Conservation (phyloP, 2,329 filamentous ascomycete species). For the Colletotrichum kahawae region DNA sequence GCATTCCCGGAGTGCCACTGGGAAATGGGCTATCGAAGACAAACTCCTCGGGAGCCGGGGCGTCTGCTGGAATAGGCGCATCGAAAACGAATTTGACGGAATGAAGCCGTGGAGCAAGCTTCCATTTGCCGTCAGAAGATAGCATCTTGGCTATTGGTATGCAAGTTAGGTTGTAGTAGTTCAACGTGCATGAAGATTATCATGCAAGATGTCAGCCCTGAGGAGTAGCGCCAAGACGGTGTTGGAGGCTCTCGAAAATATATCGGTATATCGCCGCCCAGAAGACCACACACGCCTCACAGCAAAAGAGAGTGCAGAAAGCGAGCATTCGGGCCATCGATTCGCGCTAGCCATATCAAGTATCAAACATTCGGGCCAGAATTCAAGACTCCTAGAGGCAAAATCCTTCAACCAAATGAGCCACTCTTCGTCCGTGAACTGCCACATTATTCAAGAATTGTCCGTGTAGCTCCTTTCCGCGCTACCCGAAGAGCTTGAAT, state of each 20-base stretch:
- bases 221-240: not conserved
- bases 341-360: not conserved
- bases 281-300: not conserved
- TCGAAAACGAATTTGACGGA: slow-evolving; percentile 17
- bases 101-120: not conserved
- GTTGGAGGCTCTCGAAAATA: not conserved
- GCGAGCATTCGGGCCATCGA: not conserved
- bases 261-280: not conserved
- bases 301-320: not conserved
- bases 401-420: not conserved
- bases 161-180: not conserved
- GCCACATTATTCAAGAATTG: not conserved
- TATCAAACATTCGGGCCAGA: not conserved
- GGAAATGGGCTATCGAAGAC: slow-evolving; percentile 8
- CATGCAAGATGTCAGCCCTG: not conserved
- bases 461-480: not conserved
- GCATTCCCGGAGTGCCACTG: not conserved
- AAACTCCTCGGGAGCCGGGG: not conserved
- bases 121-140: not conserved
- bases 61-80: not conserved
- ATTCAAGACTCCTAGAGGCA: not conserved
- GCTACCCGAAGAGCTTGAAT: not conserved
- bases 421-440: not conserved
- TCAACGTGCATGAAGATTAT: not conserved
- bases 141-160: not conserved